Conservation (phyloP, 75 land plant genomes). For the Sequoiadendron giganteum region DNA sequence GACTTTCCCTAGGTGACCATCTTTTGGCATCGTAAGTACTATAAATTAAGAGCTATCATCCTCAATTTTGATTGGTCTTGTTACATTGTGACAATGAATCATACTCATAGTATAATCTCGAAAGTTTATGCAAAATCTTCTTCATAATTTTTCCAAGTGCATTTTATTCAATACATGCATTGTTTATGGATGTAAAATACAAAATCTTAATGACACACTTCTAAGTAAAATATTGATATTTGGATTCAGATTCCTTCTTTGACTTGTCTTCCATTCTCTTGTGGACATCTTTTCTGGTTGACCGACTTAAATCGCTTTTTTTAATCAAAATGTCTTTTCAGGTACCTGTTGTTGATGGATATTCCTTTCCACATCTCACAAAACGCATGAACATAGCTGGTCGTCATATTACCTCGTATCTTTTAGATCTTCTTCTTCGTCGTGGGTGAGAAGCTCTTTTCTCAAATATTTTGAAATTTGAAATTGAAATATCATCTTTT, state of each 20-base stretch:
- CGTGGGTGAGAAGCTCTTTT: conserved; percentile 69
- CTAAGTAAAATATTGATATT: background rate
- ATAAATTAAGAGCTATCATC: too few relatives aligned
- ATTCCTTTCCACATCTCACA: conserved; percentile 96
- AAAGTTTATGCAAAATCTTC: too few relatives aligned
- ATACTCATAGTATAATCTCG: too few relatives aligned
- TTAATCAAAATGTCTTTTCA: conserved; percentile 13
- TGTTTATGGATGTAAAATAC: conserved; percentile 41
- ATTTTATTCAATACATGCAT: background rate
- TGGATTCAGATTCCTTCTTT: background rate
- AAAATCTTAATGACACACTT: background rate
- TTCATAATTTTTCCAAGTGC: too few relatives aligned
- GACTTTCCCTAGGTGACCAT: too few relatives aligned
- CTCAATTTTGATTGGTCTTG: too few relatives aligned
- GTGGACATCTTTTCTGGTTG: background rate
- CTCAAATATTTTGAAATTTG: background rate
- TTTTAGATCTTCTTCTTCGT: conserved; percentile 88
- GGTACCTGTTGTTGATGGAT: conserved; percentile 99
- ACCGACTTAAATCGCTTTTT: background rate
- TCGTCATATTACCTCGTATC: conserved; percentile 96
- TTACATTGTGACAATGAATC: too few relatives aligned
- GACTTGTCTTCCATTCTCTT: background rate
- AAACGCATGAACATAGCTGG: conserved; percentile 99
- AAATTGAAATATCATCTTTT: background rate
- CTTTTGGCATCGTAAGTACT: too few relatives aligned